Conservation (phyloP, 441 rosid species). For the Jatropha multifida region DNA sequence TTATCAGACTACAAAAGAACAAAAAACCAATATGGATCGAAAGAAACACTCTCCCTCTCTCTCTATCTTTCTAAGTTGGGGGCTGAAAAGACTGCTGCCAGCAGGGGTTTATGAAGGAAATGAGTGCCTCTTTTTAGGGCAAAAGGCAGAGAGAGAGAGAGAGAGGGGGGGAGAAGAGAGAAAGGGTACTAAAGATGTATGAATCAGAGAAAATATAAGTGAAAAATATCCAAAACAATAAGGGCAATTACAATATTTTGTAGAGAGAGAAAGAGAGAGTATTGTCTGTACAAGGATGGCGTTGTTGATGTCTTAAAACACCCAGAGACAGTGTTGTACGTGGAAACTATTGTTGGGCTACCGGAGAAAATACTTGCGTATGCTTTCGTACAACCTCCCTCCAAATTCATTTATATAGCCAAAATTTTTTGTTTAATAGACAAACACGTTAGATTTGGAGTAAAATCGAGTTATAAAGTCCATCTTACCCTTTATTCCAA, state of each 20-base stretch:
- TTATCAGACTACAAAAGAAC: slow-evolving; percentile 19
- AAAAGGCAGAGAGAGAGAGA: slow-evolving; percentile 35
- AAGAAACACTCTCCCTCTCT: background rate
- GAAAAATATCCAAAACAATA: background rate
- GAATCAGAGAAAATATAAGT: background rate
- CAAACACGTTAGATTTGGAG: background rate
- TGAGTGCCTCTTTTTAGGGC: slow-evolving; percentile 47
- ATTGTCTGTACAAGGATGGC: slow-evolving; percentile 10
- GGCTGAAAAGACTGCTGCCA: slow-evolving; percentile 39
- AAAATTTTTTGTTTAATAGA: background rate
- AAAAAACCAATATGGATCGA: slow-evolving; percentile 17
- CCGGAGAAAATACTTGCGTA: too few relatives aligned
- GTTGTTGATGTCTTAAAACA: slow-evolving; percentile 2
- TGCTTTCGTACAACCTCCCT: too few relatives aligned
- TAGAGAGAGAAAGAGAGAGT: background rate
- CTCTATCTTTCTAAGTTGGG: slow-evolving; percentile 26
- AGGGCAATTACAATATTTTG: slow-evolving; percentile 31
- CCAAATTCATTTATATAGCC: too few relatives aligned
- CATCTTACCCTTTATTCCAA: too few relatives aligned
- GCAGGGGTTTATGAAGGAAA: slow-evolving; percentile 46
- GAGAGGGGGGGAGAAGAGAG: slow-evolving; percentile 18
- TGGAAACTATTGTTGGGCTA: slow-evolving; percentile 4
- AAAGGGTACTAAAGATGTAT: slow-evolving; percentile 1
- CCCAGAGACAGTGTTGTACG: background rate
- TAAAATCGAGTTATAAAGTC: too few relatives aligned